phyloP scores from a whole-genome alignment of 2,329 filamentous ascomycete genomes.

The Aspergillus sp. region DNA sequence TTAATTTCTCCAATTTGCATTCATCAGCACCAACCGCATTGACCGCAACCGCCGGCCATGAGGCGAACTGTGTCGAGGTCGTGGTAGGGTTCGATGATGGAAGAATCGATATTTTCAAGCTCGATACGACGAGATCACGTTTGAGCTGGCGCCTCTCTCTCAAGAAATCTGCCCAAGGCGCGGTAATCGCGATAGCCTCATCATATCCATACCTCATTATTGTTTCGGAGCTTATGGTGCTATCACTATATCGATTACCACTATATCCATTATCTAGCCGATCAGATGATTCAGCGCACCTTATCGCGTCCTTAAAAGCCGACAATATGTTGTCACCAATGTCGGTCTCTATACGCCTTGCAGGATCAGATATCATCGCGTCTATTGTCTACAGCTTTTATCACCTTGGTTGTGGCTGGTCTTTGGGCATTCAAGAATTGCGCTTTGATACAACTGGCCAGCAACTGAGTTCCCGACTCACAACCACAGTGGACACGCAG shows the following conservation, averaged over 20 bases:
- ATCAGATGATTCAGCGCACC: conserved; percentile 43
- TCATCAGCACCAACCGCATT: conserved; percentile 66
- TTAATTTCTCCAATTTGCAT: conserved; percentile 49
- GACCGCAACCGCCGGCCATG: conserved; percentile 49
- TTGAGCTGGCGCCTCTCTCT: conserved; percentile 63
- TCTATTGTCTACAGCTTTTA: conserved; percentile 86
- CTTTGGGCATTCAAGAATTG: conserved; percentile 88
- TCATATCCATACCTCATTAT: conserved; percentile 77
- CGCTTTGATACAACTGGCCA: conserved; percentile 62
- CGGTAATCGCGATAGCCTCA: conserved; percentile 72
- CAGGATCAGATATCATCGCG: conserved; percentile 68
- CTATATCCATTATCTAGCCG: conserved; percentile 13
- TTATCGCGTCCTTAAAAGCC: conserved; percentile 79
- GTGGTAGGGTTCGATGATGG: conserved; percentile 74
- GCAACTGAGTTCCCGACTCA: conserved; percentile 42
- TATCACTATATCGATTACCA: conserved; percentile 75
- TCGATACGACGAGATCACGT: conserved; percentile 52
- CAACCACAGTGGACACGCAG: conserved; percentile 47
- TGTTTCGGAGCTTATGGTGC: conserved; percentile 72
- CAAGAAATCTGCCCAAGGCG: conserved; percentile 64
- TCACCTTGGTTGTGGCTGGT: conserved; percentile 79
- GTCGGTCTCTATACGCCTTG: conserved; percentile 78
- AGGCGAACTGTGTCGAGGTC: conserved; percentile 59
- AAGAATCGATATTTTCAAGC: conserved; percentile 70
- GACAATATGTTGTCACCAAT: conserved; percentile 78